These are phyloP conservation scores for Parascedosporium putredinis DNA, from an alignment of 2,329 filamentous ascomycete species.

Conservation along the genomic window DNA sequence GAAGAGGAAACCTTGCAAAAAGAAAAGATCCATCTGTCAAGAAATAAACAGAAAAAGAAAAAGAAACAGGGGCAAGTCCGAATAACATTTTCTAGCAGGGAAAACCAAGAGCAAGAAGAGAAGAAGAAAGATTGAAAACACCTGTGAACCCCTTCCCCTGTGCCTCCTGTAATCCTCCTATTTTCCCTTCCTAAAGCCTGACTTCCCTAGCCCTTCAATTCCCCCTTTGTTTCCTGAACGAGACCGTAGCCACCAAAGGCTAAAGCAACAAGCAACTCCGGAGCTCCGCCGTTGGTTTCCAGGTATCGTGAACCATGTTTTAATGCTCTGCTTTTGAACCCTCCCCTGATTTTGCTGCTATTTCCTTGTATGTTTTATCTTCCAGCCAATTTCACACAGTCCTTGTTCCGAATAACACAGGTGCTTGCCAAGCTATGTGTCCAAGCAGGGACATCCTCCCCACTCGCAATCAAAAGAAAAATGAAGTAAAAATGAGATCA, in stretches of 20 bases:
- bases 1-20: slow-evolving; percentile 8
- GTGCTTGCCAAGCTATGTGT: slow-evolving; percentile 22
- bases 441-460: slow-evolving; percentile 12
- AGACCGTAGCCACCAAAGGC: slow-evolving; percentile 3
- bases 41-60: no score
- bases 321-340: slow-evolving; percentile 11
- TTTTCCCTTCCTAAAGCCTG: not conserved
- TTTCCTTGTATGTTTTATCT: slow-evolving; percentile 19
- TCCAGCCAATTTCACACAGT: slow-evolving; percentile 21
- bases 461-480: slow-evolving; percentile 17
- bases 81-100: slow-evolving; percentile 10
- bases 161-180: slow-evolving; percentile 6
- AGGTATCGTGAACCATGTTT: slow-evolving; percentile 7
- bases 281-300: slow-evolving; percentile 4
- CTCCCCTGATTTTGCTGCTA: slow-evolving; percentile 6
- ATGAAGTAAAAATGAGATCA: slow-evolving; percentile 11
- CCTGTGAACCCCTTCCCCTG: slow-evolving; percentile 9
- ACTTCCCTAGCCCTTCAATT: not conserved
- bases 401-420: slow-evolving; percentile 5
- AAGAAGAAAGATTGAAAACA: slow-evolving; percentile 13
- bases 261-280: slow-evolving; percentile 6
- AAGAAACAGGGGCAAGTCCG: not conserved
- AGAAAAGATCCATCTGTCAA: slow-evolving; percentile 5
- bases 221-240: not conserved
- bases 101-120: slow-evolving; percentile 13